Conservation (phyloP, 768 basidiomycete species). For the Termitomyces sp. region DNA sequence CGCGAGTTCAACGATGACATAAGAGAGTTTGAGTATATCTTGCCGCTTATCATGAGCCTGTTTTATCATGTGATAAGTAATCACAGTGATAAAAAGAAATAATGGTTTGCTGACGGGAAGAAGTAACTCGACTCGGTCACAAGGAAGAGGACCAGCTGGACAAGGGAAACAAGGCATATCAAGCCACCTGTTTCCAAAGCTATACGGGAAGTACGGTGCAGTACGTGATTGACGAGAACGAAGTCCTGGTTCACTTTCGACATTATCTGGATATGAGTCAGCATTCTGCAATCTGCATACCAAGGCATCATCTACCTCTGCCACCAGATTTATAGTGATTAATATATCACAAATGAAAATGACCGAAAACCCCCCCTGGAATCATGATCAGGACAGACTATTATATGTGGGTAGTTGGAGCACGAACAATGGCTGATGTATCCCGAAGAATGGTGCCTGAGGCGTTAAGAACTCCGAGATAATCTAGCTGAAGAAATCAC, state of each 20-base stretch:
- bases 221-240: neutral
- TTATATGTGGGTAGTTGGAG: neutral
- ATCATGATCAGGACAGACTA: neutral
- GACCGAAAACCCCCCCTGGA: neutral
- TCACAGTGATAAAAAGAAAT: neutral
- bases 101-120: neutral
- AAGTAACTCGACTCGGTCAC: neutral
- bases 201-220: slow-evolving; percentile 1
- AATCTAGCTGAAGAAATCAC: too few species aligned
- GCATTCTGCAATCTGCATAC: neutral
- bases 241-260: neutral
- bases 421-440: neutral
- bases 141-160: neutral
- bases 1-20: neutral
- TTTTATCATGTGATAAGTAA: neutral
- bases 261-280: neutral
- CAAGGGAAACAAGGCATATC: neutral
- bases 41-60: neutral
- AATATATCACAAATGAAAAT: neutral
- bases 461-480: too few species aligned
- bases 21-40: slow-evolving; percentile 1
- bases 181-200: slow-evolving; percentile 1
- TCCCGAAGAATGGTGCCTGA: neutral
- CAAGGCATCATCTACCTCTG: neutral
- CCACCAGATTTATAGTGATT: neutral